These are phyloP conservation scores for Microglena sp. DNA, from an alignment of 139 green algal species.

Conservation along the genomic window DNA sequence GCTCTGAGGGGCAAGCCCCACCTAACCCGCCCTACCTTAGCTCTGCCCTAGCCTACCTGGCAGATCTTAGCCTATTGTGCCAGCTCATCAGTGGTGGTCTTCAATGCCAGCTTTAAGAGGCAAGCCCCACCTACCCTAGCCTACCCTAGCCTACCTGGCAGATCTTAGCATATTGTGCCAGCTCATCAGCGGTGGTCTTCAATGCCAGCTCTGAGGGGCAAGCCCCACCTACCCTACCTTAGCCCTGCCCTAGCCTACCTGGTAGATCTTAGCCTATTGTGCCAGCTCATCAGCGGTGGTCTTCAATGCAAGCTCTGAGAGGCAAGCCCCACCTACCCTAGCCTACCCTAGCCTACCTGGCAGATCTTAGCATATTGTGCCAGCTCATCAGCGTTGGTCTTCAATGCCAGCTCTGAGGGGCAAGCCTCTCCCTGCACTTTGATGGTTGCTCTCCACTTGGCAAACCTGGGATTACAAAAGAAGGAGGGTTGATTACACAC, in stretches of 20 bases:
- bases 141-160: slow-evolving; percentile 63
- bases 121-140: too few relatives aligned
- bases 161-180: slow-evolving; percentile 84
- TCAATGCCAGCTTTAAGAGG: too few relatives aligned
- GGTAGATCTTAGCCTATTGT: slow-evolving; percentile 79
- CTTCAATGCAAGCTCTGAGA: slow-evolving; percentile 53
- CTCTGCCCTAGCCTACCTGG: slow-evolving; percentile 40
- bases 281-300: slow-evolving; percentile 80
- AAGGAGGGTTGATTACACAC: slow-evolving; percentile 13
- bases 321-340: too few relatives aligned
- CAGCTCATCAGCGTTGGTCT: slow-evolving; percentile 75
- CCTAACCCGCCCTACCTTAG: not conserved
- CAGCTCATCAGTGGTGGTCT: slow-evolving; percentile 40
- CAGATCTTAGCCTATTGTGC: slow-evolving; percentile 80
- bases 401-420: slow-evolving; percentile 57
- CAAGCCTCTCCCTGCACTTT: slow-evolving; percentile 34
- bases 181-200: slow-evolving; percentile 66
- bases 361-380: slow-evolving; percentile 83
- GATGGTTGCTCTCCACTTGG: slow-evolving; percentile 92
- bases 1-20: slow-evolving; percentile 53
- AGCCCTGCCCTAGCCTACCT: slow-evolving; percentile 51
- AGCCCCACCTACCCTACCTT: too few relatives aligned
- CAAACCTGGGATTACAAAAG: slow-evolving; percentile 64
- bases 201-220: slow-evolving; percentile 58
- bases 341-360: slow-evolving; percentile 58